A percentile compares a stretch with the other conserved stretches of the same genome.
Evolutionary conservation across 2,329 filamentous ascomycete species (phyloP).

Genomic region (Botrytis porri): DNA sequence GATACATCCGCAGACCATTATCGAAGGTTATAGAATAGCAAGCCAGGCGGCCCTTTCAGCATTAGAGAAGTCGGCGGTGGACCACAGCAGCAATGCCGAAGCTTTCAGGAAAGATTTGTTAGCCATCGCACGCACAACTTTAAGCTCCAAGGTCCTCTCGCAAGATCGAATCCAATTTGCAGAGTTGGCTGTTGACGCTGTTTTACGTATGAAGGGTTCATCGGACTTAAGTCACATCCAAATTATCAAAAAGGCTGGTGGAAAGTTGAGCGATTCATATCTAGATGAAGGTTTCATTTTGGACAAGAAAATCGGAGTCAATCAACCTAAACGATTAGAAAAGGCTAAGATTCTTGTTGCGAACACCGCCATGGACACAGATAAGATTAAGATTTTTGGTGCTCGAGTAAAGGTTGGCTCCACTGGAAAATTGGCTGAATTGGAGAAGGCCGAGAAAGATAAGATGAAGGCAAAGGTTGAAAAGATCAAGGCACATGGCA

Average conservation of each 20-base stretch:
- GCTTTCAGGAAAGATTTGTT: conserved; percentile 87
- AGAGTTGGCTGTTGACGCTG: conserved; percentile 83
- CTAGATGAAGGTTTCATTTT: conserved; percentile 97
- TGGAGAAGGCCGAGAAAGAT: conserved; percentile 96
- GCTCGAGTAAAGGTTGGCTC: conserved; percentile 94
- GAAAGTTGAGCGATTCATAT: conserved; percentile 96
- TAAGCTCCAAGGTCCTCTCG: conserved; percentile 94
- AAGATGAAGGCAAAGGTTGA: conserved; percentile 99
- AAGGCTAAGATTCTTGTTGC: conserved; percentile 98
- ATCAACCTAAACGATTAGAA: conserved; percentile 94
- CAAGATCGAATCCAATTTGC: conserved; percentile 94
- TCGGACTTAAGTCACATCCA: conserved; percentile 97
- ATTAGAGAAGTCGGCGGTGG: conserved; percentile 78
- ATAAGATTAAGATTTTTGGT: conserved; percentile 99
- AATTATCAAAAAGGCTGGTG: conserved; percentile 98
- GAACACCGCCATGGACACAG: conserved; percentile 98
- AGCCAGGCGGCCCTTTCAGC: conserved; percentile 83
- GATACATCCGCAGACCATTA: conserved; percentile 99
- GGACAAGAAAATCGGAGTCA: conserved; percentile 98
- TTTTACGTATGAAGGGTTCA: conserved; percentile 83
- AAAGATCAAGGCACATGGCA: conserved; percentile 96
- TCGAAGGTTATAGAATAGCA: conserved; percentile 97
- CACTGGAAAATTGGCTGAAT: conserved; percentile 94
- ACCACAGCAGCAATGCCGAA: conserved; percentile 80
- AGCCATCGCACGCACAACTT: conserved; percentile 87